Base-by-base conservation (phyloP, 176 grass and related monocot genomes). In the Puya raimondii region DNA sequence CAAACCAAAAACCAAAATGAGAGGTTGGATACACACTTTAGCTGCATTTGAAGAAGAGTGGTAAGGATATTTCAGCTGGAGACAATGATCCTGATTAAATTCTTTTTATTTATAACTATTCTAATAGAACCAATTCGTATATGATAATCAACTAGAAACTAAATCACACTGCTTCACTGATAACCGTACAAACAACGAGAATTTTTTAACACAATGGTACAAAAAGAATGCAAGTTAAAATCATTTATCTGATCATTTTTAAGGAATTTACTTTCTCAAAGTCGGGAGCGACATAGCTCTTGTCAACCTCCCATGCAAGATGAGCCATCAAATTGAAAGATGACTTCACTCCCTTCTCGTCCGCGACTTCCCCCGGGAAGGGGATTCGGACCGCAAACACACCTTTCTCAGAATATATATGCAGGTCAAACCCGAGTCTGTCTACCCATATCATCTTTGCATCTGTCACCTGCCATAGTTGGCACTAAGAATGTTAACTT, bases 321-420 rank as follows among this genome's bases (percentile, higher is more conserved):
- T 97, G 89, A 76, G 94, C 68, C 94, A 97, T 93, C 70, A 84
- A 90, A 81, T 97, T 97, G 73, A 97, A 92, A 13, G 87, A 86
- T 0, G 94, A 93, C 76, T 97, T 97, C 49, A 88, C 89, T 4
- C 78, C 87, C 74, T 90, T 97, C 69, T 93, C 84, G 47, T 97
- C 89, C 57, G 84, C 74, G 1, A 97, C 89, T 80, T 92, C 84
- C 18, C 86, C 84, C 51, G 87, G 66, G 65, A 97, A 93, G 85
- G 89, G 89, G 70, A 93, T 90, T 69, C 89, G 79, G 33, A 77
- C 84, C 53, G 79, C 66, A 80, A 90, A 97, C 9, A 82, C 59
- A 14, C 80, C 87, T 54, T 90, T 53, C 70, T 71, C 69, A 12
- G 86, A 92, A 64, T 72, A 80, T 70, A 90, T 78, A 50, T 90